A percentile compares a stretch with the other conserved stretches of the same genome.
Evolutionary conservation across 2,329 filamentous ascomycete species (phyloP).

Genomic region (Arthrobotrys musiformis): DNA sequence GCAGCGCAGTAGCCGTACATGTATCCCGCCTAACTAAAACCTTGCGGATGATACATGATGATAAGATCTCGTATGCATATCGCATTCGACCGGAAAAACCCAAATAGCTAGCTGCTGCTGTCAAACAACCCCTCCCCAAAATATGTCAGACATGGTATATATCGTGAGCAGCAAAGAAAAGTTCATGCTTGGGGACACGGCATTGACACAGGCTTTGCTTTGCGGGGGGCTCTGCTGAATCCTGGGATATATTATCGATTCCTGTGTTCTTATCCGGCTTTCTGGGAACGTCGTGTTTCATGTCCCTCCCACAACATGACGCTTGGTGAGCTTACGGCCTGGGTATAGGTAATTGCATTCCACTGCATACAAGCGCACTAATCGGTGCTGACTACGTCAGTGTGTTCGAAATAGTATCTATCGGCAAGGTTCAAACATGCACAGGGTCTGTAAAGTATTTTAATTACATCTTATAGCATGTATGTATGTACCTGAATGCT

Average conservation of each 20-base stretch:
- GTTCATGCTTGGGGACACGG: conserved; percentile 5
- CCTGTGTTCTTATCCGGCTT: conserved; percentile 16
- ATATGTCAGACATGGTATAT: conserved; percentile 24
- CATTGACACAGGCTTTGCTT: conserved; percentile 19
- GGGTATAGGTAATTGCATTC: conserved; percentile 32
- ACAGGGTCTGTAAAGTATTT: conserved; percentile 2
- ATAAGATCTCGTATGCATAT: conserved; percentile 42
- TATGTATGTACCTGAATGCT: too few species aligned
- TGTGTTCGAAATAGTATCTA: conserved; percentile 12
- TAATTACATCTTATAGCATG: conserved; percentile 8
- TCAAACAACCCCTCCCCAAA: too few species aligned
- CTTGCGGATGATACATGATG: conserved; percentile 16
- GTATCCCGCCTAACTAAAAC: conserved; percentile 38
- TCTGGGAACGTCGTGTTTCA: conserved; percentile 45
- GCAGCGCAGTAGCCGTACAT: too few species aligned
- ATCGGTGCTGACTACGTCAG: conserved; percentile 49
- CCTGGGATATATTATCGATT: conserved; percentile 8
- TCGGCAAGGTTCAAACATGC: conserved; percentile 23
- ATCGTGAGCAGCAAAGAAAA: not conserved
- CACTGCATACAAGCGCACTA: conserved; percentile 38
- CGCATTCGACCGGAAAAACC: conserved; percentile 39
- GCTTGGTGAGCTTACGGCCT: conserved; percentile 48
- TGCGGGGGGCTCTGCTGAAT: conserved; percentile 20
- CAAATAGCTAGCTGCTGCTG: conserved; percentile 28
- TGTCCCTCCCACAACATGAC: conserved; percentile 29